These are phyloP conservation scores for Fistulifera solaris DNA, from an alignment of 108 stramenopile genomes.

Conservation along the genomic window DNA sequence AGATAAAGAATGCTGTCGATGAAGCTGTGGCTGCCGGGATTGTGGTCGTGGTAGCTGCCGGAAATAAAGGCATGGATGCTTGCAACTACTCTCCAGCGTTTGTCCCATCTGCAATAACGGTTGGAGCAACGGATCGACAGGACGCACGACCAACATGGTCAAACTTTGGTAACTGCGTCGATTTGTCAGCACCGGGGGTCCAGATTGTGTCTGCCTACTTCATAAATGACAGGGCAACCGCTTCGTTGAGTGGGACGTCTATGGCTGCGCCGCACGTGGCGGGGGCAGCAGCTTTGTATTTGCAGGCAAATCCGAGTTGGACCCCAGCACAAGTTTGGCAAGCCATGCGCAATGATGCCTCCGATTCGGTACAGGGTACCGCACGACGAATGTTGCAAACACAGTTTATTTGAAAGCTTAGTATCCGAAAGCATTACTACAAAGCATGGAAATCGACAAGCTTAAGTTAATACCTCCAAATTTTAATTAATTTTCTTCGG, in stretches of 20 bases:
- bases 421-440: no score
- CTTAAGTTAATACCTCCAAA: no score
- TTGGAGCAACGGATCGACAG: not conserved
- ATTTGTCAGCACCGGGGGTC: not conserved
- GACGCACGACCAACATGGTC: not conserved
- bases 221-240: not conserved
- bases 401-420: no score
- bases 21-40: not conserved
- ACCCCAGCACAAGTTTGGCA: no score
- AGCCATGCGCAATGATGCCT: no score
- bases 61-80: constrained; percentile 3
- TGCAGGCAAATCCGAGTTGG: not conserved
- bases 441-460: no score
- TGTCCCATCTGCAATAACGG: not conserved
- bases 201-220: not conserved
- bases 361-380: no score
- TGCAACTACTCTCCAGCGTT: not conserved
- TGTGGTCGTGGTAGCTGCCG: not conserved
- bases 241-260: constrained; percentile 28
- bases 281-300: constrained; percentile 30
- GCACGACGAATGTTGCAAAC: no score
- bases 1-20: not conserved
- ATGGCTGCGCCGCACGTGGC: constrained; percentile 49
- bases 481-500: no score
- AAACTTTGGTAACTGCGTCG: not conserved